These are phyloP conservation scores for Tylopilus subfusipes DNA, from an alignment of 768 basidiomycete genomes.

Conservation along the genomic window DNA sequence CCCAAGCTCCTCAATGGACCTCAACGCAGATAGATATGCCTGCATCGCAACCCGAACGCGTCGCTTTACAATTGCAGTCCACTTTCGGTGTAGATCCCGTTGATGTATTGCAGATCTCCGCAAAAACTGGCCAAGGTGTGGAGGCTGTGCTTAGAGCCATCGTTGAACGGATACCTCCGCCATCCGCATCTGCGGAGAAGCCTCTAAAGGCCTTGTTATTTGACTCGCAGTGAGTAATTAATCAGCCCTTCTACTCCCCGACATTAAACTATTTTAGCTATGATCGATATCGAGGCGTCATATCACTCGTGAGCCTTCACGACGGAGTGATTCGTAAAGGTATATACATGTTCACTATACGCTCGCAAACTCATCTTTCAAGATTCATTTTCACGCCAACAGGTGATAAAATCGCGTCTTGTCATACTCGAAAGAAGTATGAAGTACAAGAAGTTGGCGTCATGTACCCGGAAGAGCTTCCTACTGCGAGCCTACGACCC, in stretches of 20 bases:
- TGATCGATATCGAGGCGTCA: conserved; percentile 94
- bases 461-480: conserved; percentile 85
- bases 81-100: conserved; percentile 77
- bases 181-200: conserved; percentile 46
- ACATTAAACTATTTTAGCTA: conserved; percentile 50
- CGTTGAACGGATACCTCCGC: conserved; percentile 81
- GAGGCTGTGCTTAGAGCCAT: conserved; percentile 75
- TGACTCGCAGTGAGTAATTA: conserved; percentile 73
- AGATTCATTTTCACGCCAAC: background rate
- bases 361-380: background rate
- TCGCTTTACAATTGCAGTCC: conserved; percentile 75
- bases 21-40: conserved; percentile 80
- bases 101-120: conserved; percentile 79
- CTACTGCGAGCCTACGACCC: conserved; percentile 60
- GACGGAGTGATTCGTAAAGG: conserved; percentile 82
- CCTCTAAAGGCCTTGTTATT: conserved; percentile 86
- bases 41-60: conserved; percentile 77
- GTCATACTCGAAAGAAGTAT: conserved; percentile 81
- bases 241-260: background rate
- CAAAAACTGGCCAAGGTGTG: conserved; percentile 89
- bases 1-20: background rate
- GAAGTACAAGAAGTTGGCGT: conserved; percentile 87
- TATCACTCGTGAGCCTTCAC: conserved; percentile 82
- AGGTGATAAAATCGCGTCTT: conserved; percentile 91
- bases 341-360: conserved; percentile 22